These are phyloP conservation scores for Phialocephala subalpina DNA, from an alignment of 2,329 filamentous ascomycete genomes.

Conservation along the genomic window DNA sequence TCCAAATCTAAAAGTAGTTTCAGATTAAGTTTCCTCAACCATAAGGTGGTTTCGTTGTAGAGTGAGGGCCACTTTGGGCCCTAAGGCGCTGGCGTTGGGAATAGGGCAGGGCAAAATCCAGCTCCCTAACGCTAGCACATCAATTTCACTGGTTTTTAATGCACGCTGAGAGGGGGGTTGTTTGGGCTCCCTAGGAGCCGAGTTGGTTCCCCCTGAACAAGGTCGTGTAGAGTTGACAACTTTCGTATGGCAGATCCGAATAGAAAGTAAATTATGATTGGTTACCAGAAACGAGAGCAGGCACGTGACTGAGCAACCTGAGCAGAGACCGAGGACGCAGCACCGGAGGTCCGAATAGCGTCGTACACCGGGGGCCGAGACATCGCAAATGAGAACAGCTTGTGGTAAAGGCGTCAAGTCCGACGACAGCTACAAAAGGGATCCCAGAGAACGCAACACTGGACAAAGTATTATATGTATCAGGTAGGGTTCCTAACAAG, in stretches of 20 bases:
- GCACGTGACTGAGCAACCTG: background rate
- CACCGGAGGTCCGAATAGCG: slow-evolving; percentile 4
- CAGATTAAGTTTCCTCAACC: background rate
- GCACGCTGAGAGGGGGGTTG: background rate
- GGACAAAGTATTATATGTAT: slow-evolving; percentile 1
- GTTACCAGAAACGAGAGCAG: slow-evolving; percentile 2
- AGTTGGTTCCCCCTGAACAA: background rate
- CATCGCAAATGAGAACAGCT: slow-evolving; percentile 1
- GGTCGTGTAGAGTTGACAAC: background rate
- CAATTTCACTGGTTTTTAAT: background rate
- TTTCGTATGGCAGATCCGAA: background rate
- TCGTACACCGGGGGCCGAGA: background rate
- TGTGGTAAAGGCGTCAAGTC: background rate
- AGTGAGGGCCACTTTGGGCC: too few species aligned
- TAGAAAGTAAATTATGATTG: slow-evolving; percentile 9
- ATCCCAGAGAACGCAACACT: slow-evolving; percentile 3
- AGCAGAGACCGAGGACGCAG: background rate
- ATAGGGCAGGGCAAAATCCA: background rate
- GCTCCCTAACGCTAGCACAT: too few species aligned
- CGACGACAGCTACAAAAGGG: background rate
- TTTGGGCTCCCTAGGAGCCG: background rate
- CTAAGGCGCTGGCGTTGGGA: background rate
- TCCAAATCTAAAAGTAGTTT: slow-evolving; percentile 7
- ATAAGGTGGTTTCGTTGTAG: too few species aligned
- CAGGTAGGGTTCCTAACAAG: background rate